Conservation (phyloP, 2,329 filamentous ascomycete genomes). For the Dryadomyces quercivorus region DNA sequence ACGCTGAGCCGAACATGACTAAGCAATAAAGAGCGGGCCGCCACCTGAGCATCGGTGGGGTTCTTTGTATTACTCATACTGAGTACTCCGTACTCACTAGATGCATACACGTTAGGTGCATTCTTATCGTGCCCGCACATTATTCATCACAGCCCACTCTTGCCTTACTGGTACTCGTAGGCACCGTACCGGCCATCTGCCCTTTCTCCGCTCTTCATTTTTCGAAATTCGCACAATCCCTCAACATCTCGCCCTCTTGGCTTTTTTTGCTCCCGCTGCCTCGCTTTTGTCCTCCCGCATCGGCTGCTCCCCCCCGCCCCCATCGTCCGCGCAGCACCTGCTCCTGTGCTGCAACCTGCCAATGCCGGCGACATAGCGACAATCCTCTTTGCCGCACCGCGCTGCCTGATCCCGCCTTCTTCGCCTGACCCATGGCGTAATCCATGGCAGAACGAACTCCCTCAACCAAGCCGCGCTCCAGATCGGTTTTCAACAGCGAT, state of each 20-base stretch:
- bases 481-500: constrained; percentile 41
- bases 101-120: not conserved
- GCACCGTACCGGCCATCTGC: not conserved
- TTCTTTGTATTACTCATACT: too few species aligned
- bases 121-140: not conserved
- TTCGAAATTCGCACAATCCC: too few species aligned
- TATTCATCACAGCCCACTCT: not conserved
- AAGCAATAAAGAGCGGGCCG: too few species aligned
- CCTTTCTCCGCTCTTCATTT: not conserved
- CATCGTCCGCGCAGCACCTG: not conserved
- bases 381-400: not conserved
- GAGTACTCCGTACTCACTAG: not conserved
- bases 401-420: not conserved
- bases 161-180: not conserved
- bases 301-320: not conserved
- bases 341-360: not conserved
- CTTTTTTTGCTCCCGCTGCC: not conserved
- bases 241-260: not conserved
- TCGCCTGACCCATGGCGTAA: constrained; percentile 47
- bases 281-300: too few species aligned
- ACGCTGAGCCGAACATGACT: too few species aligned
- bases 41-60: too few species aligned
- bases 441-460: constrained; percentile 53
- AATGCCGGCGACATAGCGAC: not conserved
- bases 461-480: constrained; percentile 34